Conservation (phyloP, 2,329 filamentous ascomycete species). For the Aspergillus pseudoviridinutans region DNA sequence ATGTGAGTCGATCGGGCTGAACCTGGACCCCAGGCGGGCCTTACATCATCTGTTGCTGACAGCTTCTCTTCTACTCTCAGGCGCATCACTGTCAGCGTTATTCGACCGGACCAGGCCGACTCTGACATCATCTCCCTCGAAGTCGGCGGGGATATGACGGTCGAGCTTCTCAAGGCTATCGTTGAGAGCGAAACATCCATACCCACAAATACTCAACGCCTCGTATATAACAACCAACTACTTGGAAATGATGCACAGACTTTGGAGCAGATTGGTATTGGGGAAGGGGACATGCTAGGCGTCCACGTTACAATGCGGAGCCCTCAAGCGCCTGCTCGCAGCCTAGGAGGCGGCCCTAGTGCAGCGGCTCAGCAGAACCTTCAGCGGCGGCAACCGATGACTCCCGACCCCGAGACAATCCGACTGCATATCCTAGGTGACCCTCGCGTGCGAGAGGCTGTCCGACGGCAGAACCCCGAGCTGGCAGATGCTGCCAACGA, state of each 20-base stretch:
- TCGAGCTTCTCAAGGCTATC: slow-evolving; percentile 81
- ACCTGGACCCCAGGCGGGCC: background rate
- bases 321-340: slow-evolving; percentile 28
- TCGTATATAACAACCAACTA: slow-evolving; percentile 85
- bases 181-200: slow-evolving; percentile 80
- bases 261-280: slow-evolving; percentile 73
- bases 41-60: background rate
- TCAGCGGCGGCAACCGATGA: slow-evolving; percentile 28
- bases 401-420: slow-evolving; percentile 69
- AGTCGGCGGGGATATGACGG: slow-evolving; percentile 74
- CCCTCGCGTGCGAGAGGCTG: slow-evolving; percentile 65
- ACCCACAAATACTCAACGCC: slow-evolving; percentile 68
- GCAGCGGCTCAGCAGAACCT: slow-evolving; percentile 26
- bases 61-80: slow-evolving; percentile 42
- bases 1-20: slow-evolving; percentile 15
- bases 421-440: slow-evolving; percentile 80
- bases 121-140: slow-evolving; percentile 77
- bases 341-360: slow-evolving; percentile 24
- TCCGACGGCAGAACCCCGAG: slow-evolving; percentile 69
- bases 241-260: slow-evolving; percentile 75
- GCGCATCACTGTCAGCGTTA: slow-evolving; percentile 84
- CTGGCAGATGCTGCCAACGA: slow-evolving; percentile 74
- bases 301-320: slow-evolving; percentile 61
- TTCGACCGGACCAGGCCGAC: slow-evolving; percentile 66
- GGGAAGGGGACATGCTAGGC: slow-evolving; percentile 87